phyloP scores from a whole-genome alignment of 2,329 filamentous ascomycete genomes.

The Alternaria brassicicola region DNA sequence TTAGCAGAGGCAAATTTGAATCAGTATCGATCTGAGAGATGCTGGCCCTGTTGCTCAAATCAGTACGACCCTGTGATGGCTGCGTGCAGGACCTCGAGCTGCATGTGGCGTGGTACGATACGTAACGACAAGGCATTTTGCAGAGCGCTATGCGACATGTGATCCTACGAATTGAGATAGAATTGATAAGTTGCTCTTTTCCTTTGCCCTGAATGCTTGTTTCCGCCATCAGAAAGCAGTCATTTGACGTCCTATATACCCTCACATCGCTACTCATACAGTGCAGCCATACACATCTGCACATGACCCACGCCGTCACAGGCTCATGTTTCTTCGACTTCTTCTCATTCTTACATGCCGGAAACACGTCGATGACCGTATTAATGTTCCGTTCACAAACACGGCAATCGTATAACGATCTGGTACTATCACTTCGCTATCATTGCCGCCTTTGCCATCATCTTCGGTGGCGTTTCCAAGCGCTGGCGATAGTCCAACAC shows the following conservation, averaged over 20 bases:
- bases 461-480: background rate
- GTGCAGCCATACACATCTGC: conserved; percentile 29
- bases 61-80: background rate
- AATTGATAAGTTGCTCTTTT: background rate
- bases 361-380: conserved; percentile 48
- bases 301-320: conserved; percentile 47
- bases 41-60: background rate
- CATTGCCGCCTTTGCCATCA: background rate
- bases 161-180: background rate
- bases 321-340: conserved; percentile 48
- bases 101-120: background rate
- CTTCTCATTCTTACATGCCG: conserved; percentile 33
- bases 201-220: background rate
- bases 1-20: background rate
- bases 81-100: background rate
- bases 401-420: conserved; percentile 51
- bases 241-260: background rate
- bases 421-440: conserved; percentile 32
- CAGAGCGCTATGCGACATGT: background rate
- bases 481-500: conserved; percentile 42
- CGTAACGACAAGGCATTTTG: background rate
- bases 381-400: conserved; percentile 50
- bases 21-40: background rate
- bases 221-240: background rate
- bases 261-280: conserved; percentile 14